Evolutionary conservation across 2,329 filamentous ascomycete genomes (phyloP).

Genomic region (Penicillium sp.): DNA sequence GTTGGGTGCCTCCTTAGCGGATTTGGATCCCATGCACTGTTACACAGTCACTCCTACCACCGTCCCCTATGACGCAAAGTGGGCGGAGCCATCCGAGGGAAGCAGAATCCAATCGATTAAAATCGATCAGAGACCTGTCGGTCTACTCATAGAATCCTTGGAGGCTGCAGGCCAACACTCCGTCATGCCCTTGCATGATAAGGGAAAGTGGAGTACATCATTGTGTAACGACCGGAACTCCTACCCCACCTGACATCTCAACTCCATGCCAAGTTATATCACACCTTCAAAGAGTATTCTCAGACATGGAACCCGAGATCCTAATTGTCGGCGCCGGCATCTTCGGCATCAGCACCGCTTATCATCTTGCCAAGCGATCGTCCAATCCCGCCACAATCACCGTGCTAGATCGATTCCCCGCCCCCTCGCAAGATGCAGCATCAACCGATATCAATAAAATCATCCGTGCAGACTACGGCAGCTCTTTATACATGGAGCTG

Average conservation of each 20-base stretch:
- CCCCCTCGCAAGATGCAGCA: conserved; percentile 55
- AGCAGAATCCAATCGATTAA: background rate
- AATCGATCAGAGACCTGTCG: background rate
- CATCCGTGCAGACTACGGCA: conserved; percentile 66
- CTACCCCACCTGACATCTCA: background rate
- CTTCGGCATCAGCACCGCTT: conserved; percentile 66
- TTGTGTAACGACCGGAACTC: background rate
- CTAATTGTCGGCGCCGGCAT: conserved; percentile 65
- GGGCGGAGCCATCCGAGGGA: background rate
- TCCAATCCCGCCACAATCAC: conserved; percentile 51
- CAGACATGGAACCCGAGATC: conserved; percentile 20
- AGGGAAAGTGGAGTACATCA: background rate
- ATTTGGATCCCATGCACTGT: background rate
- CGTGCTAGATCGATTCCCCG: conserved; percentile 57
- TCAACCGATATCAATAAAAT: conserved; percentile 75
- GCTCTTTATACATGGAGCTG: conserved; percentile 62
- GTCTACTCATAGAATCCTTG: background rate
- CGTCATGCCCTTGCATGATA: background rate
- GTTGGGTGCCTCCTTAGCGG: background rate
- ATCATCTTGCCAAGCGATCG: conserved; percentile 56
- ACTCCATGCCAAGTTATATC: background rate
- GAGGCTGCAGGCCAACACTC: background rate
- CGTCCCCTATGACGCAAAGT: background rate
- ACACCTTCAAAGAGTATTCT: background rate
- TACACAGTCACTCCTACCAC: background rate